Base-by-base conservation (phyloP, 352 stramenopile species). In the Proteromonas lacertae region DNA sequence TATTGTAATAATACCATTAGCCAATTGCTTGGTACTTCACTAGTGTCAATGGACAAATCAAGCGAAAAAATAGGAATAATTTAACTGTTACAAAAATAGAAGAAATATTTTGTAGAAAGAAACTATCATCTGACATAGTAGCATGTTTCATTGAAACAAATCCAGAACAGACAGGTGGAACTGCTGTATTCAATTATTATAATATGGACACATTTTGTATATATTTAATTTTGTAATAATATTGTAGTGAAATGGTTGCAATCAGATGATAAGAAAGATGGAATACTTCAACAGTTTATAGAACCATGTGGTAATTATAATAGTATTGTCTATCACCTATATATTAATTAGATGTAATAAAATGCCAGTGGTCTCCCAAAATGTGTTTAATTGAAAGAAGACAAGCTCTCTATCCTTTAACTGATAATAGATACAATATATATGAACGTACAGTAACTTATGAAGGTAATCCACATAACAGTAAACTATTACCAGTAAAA, bases 1-100 rank as follows among this genome's bases (percentile, higher is more conserved):
- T n/a, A n/a, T n/a, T n/a, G n/a, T n/a, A n/a, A n/a, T n/a, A 75
- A 25, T 81, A 72, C 36, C 61, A 61, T 2, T 67, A 90, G 47
- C 69, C 77, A 22, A 49, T 73, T 8, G 59, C 62, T 32, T 93
- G 79, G 79, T 93, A 89, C 50, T 93, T 92, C 29, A 91, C 76
- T 19, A 40, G 50, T 12, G 43, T 55, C n/a, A 51, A 59, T 29
- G 53, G 60, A 25, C 52, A 51, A 38, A 67, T 88, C 48, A 83
- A 84, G 57, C 69, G 69, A 36, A 88, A 88, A 45, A 52, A 69
- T 30, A 78, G 79, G 30, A 48, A 57, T 25, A 89, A 84, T 41
- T 45, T 93, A 23, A 78, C 55, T 13, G 80, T 84, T 32, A 44
- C 62, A 1, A 61, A 73, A 38, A 91, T 93, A 38, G 73, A 90